A percentile compares a stretch with the other conserved stretches of the same genome.
Conservation (phyloP, 106 monocot species). For the Hemerocallis citrina region DNA sequence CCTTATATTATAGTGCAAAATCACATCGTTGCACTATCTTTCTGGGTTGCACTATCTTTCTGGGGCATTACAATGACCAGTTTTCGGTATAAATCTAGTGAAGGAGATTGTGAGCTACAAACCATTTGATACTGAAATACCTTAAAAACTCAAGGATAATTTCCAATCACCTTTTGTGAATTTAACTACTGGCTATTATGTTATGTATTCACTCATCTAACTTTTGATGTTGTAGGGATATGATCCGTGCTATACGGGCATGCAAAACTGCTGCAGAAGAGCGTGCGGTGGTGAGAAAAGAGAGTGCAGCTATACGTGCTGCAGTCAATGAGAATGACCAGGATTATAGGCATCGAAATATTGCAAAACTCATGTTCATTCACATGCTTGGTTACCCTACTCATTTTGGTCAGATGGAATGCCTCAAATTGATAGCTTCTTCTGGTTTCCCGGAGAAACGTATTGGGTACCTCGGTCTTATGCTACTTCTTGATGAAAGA, state of each 20-base stretch:
- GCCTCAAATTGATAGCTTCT: conserved; percentile 90
- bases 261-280: conserved; percentile 99
- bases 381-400: conserved; percentile 97
- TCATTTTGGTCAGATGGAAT: conserved; percentile 99
- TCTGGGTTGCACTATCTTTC: neutral
- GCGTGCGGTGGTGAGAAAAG: conserved; percentile 93
- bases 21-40: neutral
- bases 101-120: neutral
- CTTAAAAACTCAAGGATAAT: neutral
- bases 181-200: neutral
- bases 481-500: conserved; percentile 99
- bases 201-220: neutral
- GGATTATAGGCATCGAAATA: conserved; percentile 92
- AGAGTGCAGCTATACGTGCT: conserved; percentile 96
- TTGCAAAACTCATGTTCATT: conserved; percentile 99
- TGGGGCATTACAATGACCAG: neutral
- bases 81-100: neutral
- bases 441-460: conserved; percentile 94
- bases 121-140: neutral
- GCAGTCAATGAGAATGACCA: conserved; percentile 94
- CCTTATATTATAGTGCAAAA: neutral
- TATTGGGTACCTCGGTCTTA: conserved; percentile 94
- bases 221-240: conserved; percentile 51
- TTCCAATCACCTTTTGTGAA: neutral
- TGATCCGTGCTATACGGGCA: conserved; percentile 96